Percentiles rank a stretch among this genome's conserved stretches.
These are phyloP conservation scores for Irpex lacteus DNA, from an alignment of 1,284 basidiomycete genomes.

Conservation along the genomic window DNA sequence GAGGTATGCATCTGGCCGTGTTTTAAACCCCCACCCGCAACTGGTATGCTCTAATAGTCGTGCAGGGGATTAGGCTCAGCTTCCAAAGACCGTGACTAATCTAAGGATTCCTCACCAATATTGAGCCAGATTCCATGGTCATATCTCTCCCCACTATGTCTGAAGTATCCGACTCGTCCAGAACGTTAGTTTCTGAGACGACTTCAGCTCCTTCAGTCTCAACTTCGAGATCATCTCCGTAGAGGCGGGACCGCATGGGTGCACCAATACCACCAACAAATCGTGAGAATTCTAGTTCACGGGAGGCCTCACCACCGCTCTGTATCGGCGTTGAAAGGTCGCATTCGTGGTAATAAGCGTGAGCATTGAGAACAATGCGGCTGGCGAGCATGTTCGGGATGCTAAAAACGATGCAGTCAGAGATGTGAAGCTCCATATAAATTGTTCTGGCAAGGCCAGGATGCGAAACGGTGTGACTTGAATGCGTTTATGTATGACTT, in stretches of 20 bases:
- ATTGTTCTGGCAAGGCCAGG: neutral
- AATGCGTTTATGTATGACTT: neutral
- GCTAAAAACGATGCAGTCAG: neutral
- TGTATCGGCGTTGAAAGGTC: neutral
- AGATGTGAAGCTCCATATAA: neutral
- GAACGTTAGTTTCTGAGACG: no score
- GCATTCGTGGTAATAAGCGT: neutral
- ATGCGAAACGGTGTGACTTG: no score
- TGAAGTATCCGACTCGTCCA: no score
- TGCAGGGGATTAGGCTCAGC: no score
- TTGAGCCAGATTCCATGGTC: no score
- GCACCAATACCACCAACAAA: neutral
- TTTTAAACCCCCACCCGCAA: no score
- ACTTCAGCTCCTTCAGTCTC: no score
- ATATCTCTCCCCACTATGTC: no score
- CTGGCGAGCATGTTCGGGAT: neutral
- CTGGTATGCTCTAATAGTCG: no score
- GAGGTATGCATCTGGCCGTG: no score
- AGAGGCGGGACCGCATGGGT: neutral
- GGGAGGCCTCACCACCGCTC: neutral
- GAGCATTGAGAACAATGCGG: neutral
- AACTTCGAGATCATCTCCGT: neutral
- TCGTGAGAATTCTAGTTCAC: neutral
- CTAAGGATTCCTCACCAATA: no score
- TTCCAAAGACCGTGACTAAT: no score